These are phyloP conservation scores for Myochromella boudieri DNA, from an alignment of 768 basidiomycete species.

Conservation along the genomic window DNA sequence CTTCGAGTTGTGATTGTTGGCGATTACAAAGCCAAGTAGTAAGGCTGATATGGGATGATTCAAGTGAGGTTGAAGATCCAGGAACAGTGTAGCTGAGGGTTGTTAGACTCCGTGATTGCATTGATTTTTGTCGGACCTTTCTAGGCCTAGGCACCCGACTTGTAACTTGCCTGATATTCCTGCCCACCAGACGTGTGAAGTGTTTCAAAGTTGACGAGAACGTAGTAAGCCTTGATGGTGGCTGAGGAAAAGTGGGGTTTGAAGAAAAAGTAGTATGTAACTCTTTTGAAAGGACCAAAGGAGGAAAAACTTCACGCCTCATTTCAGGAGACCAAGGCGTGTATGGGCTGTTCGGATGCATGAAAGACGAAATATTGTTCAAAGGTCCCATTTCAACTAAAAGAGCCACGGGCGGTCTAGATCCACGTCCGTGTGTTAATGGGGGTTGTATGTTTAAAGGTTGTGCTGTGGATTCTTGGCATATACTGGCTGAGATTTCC, in stretches of 20 bases:
- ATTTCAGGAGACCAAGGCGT: conserved; percentile 45
- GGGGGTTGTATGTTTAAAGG: background rate
- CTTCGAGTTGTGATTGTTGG: conserved; percentile 26
- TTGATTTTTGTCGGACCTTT: conserved; percentile 4
- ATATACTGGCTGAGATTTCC: conserved; percentile 22
- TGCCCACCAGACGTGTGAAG: conserved; percentile 24
- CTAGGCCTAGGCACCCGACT: conserved; percentile 20
- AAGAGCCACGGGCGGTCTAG: background rate
- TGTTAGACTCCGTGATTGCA: too few relatives aligned
- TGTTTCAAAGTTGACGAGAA: conserved; percentile 33
- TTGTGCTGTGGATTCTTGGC: conserved; percentile 4
- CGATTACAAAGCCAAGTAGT: conserved; percentile 40
- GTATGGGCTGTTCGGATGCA: conserved; percentile 56
- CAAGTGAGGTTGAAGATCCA: conserved; percentile 18
- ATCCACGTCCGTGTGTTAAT: conserved; percentile 7
- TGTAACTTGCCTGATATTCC: conserved; percentile 24
- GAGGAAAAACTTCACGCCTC: conserved; percentile 43
- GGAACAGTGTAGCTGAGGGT: too few relatives aligned
- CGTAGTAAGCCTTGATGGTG: conserved; percentile 17
- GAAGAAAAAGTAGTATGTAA: conserved; percentile 29
- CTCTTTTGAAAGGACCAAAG: conserved; percentile 31
- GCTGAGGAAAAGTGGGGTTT: conserved; percentile 28
- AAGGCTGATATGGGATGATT: conserved; percentile 23
- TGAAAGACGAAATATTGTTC: conserved; percentile 29
- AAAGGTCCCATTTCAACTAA: background rate